Percentiles rank a stretch among this genome's conserved stretches.
Conservation (phyloP, 2,329 filamentous ascomycete species). For the Phoma sp. region DNA sequence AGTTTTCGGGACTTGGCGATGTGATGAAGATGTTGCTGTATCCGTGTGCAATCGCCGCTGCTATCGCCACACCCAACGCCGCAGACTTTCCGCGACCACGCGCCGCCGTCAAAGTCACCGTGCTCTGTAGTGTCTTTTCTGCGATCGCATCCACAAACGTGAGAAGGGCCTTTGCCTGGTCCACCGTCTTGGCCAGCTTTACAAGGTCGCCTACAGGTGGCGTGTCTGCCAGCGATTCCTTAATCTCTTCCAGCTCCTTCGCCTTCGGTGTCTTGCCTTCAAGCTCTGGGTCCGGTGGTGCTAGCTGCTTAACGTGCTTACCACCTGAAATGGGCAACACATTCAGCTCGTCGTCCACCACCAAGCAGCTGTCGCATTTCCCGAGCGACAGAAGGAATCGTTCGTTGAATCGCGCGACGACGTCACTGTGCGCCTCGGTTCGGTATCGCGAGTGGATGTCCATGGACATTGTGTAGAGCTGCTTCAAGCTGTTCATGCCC, state of each 20-base stretch:
- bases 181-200: conserved; percentile 84
- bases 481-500: conserved; percentile 95
- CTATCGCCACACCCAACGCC: conserved; percentile 90
- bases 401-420: conserved; percentile 96
- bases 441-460: conserved; percentile 96
- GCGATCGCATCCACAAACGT: conserved; percentile 96
- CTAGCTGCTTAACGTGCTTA: conserved; percentile 83
- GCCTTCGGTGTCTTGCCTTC: conserved; percentile 73
- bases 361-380: conserved; percentile 91
- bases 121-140: conserved; percentile 93
- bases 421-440: conserved; percentile 94
- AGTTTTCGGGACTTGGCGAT: conserved; percentile 94
- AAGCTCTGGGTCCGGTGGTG: conserved; percentile 75
- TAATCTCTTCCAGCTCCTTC: conserved; percentile 81
- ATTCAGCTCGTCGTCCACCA: conserved; percentile 97
- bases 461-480: conserved; percentile 96
- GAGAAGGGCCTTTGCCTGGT: conserved; percentile 95
- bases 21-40: conserved; percentile 99
- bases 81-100: conserved; percentile 97
- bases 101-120: conserved; percentile 89
- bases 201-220: conserved; percentile 86
- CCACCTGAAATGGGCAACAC: conserved; percentile 96
- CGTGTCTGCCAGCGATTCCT: conserved; percentile 83
- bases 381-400: conserved; percentile 94
- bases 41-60: conserved; percentile 90